These are phyloP conservation scores for Stephania japonica DNA, from an alignment of 164 flowering plant species.

Conservation along the genomic window DNA sequence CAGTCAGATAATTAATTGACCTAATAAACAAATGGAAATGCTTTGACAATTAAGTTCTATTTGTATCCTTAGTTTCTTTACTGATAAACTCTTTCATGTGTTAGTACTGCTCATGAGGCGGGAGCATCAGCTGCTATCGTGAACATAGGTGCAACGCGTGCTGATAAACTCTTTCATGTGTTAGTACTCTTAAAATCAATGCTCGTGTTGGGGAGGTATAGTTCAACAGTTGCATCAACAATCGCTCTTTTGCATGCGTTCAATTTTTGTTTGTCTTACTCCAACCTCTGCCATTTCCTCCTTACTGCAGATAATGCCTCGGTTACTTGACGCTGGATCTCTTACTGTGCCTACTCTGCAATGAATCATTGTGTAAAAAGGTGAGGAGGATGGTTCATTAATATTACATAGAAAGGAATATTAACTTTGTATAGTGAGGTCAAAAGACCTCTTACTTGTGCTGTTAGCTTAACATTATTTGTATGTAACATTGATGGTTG, in stretches of 20 bases:
- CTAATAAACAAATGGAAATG: too few relatives aligned
- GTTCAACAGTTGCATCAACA: neutral
- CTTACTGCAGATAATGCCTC: slow-evolving; percentile 61
- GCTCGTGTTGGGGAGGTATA: slow-evolving; percentile 86
- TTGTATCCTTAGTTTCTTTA: too few relatives aligned
- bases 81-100: neutral
- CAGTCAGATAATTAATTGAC: too few relatives aligned
- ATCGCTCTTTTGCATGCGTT: neutral
- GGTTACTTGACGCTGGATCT: slow-evolving; percentile 63
- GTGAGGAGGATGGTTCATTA: neutral
- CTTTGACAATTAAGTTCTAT: too few relatives aligned
- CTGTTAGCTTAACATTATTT: too few relatives aligned
- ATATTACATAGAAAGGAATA: neutral
- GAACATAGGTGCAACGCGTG: slow-evolving; percentile 77
- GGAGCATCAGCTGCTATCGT: slow-evolving; percentile 78
- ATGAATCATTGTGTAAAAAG: neutral
- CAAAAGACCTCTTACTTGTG: neutral
- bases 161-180: slow-evolving; percentile 72
- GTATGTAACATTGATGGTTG: too few relatives aligned
- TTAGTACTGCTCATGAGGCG: slow-evolving; percentile 80
- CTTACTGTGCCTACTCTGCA: slow-evolving; percentile 50
- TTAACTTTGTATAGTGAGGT: neutral
- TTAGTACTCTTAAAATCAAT: slow-evolving; percentile 71
- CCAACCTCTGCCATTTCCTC: neutral
- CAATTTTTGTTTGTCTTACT: neutral